Evolutionary conservation across 805 yeast species (phyloP).

Genomic region (Jamesozyma rosinii): DNA sequence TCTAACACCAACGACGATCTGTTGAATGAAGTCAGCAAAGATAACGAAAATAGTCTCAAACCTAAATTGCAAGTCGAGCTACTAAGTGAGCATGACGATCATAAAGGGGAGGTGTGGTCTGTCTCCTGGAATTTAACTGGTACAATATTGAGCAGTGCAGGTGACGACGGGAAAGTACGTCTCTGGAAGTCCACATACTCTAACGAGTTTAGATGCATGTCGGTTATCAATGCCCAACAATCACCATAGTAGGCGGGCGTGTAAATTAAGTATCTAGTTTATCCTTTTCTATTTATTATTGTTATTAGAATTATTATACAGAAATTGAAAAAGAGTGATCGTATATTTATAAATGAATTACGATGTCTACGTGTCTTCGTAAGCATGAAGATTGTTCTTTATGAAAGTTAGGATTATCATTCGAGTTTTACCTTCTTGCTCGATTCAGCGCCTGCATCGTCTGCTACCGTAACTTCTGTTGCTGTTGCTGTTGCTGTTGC

Average conservation of each 20-base stretch:
- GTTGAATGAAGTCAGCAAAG: constrained; percentile 54
- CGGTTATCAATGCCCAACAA: constrained; percentile 56
- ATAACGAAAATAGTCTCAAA: background rate
- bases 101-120: constrained; percentile 87
- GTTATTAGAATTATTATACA: too few species aligned
- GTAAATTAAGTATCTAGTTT: background rate
- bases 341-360: background rate
- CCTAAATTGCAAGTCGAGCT: constrained; percentile 41
- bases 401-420: background rate
- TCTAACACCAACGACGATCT: constrained; percentile 40
- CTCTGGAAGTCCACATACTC: constrained; percentile 85
- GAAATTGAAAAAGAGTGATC: background rate
- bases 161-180: constrained; percentile 88
- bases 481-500: background rate
- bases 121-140: constrained; percentile 95
- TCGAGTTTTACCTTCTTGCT: background rate
- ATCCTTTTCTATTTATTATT: background rate
- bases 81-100: constrained; percentile 63
- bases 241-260: background rate
- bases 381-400: too few species aligned
- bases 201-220: constrained; percentile 84
- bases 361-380: background rate
- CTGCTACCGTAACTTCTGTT: background rate
- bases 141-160: constrained; percentile 83
- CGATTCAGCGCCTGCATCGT: background rate